Percentiles rank a stretch among this genome's conserved stretches.
phyloP scores from a whole-genome alignment of 108 stramenopile genomes.

The Pseudonitzschia pungens region DNA sequence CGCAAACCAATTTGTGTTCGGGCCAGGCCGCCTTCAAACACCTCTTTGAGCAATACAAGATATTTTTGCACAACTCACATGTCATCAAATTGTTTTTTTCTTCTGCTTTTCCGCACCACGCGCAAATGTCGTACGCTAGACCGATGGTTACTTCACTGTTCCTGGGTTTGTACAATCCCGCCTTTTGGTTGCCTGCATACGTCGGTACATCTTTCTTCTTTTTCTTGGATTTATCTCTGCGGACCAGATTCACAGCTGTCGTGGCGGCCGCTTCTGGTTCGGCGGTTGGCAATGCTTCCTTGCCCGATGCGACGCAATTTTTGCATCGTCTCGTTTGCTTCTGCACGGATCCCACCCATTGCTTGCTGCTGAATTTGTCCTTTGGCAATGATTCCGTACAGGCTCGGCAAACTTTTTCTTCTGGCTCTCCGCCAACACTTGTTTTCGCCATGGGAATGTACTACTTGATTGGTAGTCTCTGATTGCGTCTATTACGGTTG shows the following conservation, averaged over 20 bases:
- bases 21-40: conserved; percentile 7
- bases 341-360: not conserved
- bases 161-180: not conserved
- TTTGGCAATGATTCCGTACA: not conserved
- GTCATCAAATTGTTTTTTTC: not conserved
- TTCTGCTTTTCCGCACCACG: not conserved
- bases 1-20: conserved; percentile 6
- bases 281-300: not conserved
- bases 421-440: not conserved
- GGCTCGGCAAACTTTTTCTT: not conserved
- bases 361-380: not conserved
- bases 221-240: not conserved
- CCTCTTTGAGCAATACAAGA: not conserved
- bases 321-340: not conserved
- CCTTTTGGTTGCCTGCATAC: not conserved
- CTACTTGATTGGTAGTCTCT: no score
- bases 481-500: no score
- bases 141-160: not conserved
- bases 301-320: conserved; percentile 1
- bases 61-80: not conserved
- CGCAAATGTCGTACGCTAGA: not conserved
- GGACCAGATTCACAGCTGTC: not conserved
- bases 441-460: not conserved
- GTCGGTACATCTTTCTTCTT: not conserved
- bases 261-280: not conserved